Evolutionary conservation across 148 eudicot genomes (phyloP), one percentile per base, ranked within the genome.

Genomic region (Amaranthus palmeri): DNA sequence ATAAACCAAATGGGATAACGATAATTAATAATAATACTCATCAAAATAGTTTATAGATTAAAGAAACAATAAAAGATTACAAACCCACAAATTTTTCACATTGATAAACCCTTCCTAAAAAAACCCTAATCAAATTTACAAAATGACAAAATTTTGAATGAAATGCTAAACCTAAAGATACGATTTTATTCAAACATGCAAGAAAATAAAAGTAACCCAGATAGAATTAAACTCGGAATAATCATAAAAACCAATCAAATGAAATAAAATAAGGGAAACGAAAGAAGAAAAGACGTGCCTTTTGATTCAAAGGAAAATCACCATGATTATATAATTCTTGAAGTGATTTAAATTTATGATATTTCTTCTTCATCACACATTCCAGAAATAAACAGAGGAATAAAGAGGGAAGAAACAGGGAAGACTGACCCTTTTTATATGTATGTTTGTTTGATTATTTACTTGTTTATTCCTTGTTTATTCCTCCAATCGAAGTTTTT

Each of bases 401-500:
- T 15, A 44, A 6, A 36, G 17, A 58, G 15, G 68, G 48, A 59
- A 48, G 53, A 12, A 50, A 53, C 44, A 43, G 7, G 12, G 46
- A 60, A 50, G 71, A 77, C 59, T 66, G 61, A 72, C 66, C 36
- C 67, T 66, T 71, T 25, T 58, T 64, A 48, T 75, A 43, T 40
- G 18, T 42, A 10, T n/a, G 43, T 61, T 7, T 7, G 46, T 59
- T 49, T 7, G n/a, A 10, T 52, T 62, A 42, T 73, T 52, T 62
- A 42, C 65, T 51, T 6, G 46, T 69, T 72, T 52, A 10, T 60
- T 57, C 47, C 44, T 57, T 59, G 14, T 61, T 4, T 53, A 41
- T 62, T 70, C 53, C 68, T 72, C 76, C 76, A 63, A 72, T 72
- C 75, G 61, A 62, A 25, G 36, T 25, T 25, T 60, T 58, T 58